Evolutionary conservation across 768 basidiomycete species (phyloP).

Genomic region (Suillus plorans): DNA sequence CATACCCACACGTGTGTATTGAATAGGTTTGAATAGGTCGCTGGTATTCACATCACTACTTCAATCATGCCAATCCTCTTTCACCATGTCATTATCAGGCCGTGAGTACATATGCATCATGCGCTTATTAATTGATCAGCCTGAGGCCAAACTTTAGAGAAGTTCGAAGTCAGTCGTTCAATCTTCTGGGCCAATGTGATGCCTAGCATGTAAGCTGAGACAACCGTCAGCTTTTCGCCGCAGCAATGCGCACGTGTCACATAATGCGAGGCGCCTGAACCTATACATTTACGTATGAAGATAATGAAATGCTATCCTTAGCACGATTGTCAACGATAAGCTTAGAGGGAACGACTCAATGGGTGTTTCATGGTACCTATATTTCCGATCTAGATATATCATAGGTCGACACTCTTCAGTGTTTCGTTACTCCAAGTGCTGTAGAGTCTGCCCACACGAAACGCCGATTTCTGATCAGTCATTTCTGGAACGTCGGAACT

Average conservation of each 20-base stretch:
- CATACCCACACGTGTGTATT: neutral
- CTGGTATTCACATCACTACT: neutral
- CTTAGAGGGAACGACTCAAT: neutral
- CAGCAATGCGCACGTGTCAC: neutral
- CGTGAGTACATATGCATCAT: neutral
- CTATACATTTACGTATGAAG: neutral
- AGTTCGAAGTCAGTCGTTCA: neutral
- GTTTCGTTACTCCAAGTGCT: neutral
- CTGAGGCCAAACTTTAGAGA: no score
- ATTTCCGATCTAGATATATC: neutral
- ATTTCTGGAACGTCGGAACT: neutral
- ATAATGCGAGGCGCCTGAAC: neutral
- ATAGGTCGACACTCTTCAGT: neutral
- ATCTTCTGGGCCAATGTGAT: neutral
- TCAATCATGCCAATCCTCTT: neutral
- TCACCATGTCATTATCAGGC: neutral
- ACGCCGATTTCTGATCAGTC: neutral
- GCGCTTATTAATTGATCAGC: no score
- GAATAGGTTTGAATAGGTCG: neutral
- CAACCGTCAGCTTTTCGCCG: neutral
- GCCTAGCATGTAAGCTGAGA: neutral
- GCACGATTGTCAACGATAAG: neutral
- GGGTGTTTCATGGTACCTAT: neutral
- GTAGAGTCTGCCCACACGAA: neutral
- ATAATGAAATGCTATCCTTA: neutral